phyloP scores from a whole-genome alignment of 176 grass and related monocot species.

The Ananas comosus region DNA sequence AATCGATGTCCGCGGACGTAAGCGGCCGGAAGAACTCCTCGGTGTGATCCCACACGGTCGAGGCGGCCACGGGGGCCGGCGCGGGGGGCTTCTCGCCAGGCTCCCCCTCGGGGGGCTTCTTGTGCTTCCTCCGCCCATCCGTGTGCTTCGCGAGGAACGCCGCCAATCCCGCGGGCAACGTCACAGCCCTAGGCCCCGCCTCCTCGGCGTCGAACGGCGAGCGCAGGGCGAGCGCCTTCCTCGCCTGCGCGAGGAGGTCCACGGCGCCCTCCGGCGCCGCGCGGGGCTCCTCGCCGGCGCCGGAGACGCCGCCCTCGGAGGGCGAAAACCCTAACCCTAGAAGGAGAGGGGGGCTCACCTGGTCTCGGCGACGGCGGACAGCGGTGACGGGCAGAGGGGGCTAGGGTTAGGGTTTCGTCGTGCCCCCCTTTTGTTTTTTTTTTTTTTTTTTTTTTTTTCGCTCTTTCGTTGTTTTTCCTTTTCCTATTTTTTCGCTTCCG shows the following conservation, averaged over 20 bases:
- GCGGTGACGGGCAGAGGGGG: slow-evolving; percentile 2
- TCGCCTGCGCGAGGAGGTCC: slow-evolving; percentile 56
- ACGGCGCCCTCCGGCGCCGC: slow-evolving; percentile 22
- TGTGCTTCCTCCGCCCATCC: slow-evolving; percentile 61
- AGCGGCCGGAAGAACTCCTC: slow-evolving; percentile 76
- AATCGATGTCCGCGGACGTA: slow-evolving; percentile 46
- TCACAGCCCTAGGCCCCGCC: slow-evolving; percentile 41
- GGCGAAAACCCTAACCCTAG: slow-evolving; percentile 6
- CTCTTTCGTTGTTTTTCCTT: slow-evolving; percentile 21
- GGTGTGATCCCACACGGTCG: slow-evolving; percentile 64
- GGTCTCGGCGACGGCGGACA: slow-evolving; percentile 11
- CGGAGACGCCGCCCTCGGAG: slow-evolving; percentile 14
- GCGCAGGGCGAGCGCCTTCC: slow-evolving; percentile 58
- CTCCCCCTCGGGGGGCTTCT: slow-evolving; percentile 38
- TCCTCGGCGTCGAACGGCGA: slow-evolving; percentile 81
- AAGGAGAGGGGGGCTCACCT: slow-evolving; percentile 18
- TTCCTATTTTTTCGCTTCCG: slow-evolving; percentile 51
- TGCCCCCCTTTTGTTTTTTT: slow-evolving; percentile 10
- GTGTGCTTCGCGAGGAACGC: slow-evolving; percentile 39
- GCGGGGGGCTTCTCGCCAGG: slow-evolving; percentile 23
- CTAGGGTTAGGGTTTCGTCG: slow-evolving; percentile 95
- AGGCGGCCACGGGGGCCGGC: slow-evolving; percentile 19
- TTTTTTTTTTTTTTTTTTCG: slow-evolving; percentile 10
- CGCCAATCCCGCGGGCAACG: slow-evolving; percentile 60
- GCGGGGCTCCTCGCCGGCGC: slow-evolving; percentile 31